These are phyloP conservation scores for Cynanchum wilfordii DNA, from an alignment of 257 asterid genomes.

Conservation along the genomic window DNA sequence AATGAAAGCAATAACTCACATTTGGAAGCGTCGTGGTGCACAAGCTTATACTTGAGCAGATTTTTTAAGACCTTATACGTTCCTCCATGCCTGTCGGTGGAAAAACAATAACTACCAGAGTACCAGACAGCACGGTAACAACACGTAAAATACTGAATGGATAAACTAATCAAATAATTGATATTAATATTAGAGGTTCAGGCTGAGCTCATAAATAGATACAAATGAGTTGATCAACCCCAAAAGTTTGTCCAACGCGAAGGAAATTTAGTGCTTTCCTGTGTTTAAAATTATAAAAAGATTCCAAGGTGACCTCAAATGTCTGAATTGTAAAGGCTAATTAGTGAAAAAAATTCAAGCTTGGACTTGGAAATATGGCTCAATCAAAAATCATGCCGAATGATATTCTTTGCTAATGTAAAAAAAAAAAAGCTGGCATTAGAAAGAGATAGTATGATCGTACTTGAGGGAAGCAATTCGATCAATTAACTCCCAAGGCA, in stretches of 20 bases:
- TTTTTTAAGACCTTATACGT: conserved; percentile 93
- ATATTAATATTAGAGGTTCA: too few relatives aligned
- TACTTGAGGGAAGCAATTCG: conserved; percentile 84
- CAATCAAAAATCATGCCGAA: neutral
- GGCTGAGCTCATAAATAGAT: neutral
- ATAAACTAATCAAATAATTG: too few relatives aligned
- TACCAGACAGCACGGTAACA: neutral
- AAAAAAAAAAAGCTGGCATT: neutral
- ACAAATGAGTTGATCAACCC: neutral
- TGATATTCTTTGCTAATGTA: neutral
- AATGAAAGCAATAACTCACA: conserved; percentile 41
- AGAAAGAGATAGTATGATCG: conserved; percentile 3
- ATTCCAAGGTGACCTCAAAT: neutral
- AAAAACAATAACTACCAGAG: neutral
- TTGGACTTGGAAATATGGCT: neutral
- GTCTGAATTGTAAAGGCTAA: neutral
- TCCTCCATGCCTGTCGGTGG: conserved; percentile 73
- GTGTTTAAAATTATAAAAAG: too few relatives aligned
- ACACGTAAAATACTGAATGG: too few relatives aligned
- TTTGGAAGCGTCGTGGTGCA: conserved; percentile 93
- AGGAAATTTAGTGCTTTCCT: neutral
- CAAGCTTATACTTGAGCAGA: conserved; percentile 88
- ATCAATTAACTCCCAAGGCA: conserved; percentile 70
- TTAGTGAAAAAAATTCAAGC: neutral
- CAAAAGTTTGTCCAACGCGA: neutral